Conservation (phyloP, 768 basidiomycete species). For the Lenzites betulinus region DNA sequence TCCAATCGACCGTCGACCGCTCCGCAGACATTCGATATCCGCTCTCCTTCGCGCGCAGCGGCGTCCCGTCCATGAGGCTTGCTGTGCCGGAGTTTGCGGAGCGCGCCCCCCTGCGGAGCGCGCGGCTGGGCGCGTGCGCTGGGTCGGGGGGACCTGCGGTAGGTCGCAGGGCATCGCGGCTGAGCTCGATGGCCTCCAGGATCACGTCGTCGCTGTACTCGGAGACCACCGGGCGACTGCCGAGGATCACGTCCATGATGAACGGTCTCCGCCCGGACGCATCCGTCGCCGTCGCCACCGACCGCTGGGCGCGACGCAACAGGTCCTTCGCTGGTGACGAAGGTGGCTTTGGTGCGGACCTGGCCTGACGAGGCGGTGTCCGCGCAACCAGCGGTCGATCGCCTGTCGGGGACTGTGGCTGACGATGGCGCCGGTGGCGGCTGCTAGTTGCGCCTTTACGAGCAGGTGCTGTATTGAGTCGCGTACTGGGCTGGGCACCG, state of each 20-base stretch:
- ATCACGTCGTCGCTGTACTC: slow-evolving; percentile 34
- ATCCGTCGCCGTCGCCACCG: slow-evolving; percentile 31
- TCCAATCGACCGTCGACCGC: slow-evolving; percentile 44
- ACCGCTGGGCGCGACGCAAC: slow-evolving; percentile 24
- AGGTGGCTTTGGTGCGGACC: slow-evolving; percentile 17
- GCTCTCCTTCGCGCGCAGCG: slow-evolving; percentile 7
- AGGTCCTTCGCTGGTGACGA: slow-evolving; percentile 21
- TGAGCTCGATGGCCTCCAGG: slow-evolving; percentile 32
- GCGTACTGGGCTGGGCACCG: slow-evolving; percentile 11
- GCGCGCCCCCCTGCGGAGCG: slow-evolving; percentile 42
- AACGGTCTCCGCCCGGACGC: slow-evolving; percentile 37
- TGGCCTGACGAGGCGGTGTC: neutral
- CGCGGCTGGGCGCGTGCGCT: slow-evolving; percentile 35
- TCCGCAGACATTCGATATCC: slow-evolving; percentile 43
- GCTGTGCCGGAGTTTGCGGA: slow-evolving; percentile 30
- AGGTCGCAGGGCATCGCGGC: slow-evolving; percentile 18
- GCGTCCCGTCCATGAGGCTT: slow-evolving; percentile 3
- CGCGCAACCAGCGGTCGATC: slow-evolving; percentile 1
- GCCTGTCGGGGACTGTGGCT: slow-evolving; percentile 12
- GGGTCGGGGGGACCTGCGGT: slow-evolving; percentile 28
- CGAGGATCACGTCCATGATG: slow-evolving; percentile 52
- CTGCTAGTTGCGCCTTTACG: slow-evolving; percentile 8
- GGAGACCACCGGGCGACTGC: slow-evolving; percentile 36
- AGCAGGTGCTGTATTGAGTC: slow-evolving; percentile 1
- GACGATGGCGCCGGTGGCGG: slow-evolving; percentile 18